Conservation (phyloP, 108 stramenopile genomes). For the Cyclotella choctawhatcheeana region DNA sequence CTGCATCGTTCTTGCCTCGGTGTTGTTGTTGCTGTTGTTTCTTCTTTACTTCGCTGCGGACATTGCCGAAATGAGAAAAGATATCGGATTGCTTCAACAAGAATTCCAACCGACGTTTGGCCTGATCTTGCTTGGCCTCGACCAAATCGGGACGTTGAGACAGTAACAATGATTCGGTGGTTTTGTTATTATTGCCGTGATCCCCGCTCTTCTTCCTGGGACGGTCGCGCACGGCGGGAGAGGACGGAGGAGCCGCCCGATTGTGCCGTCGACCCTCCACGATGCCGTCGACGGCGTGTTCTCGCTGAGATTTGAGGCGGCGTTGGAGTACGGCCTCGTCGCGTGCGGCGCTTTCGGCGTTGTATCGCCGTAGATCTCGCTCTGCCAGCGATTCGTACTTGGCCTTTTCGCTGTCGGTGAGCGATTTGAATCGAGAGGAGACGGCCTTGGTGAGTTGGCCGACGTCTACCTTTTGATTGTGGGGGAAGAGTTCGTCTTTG, state of each 20-base stretch:
- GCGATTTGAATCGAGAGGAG: conserved; percentile 65
- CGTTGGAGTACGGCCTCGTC: conserved; percentile 63
- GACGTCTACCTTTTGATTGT: conserved; percentile 56
- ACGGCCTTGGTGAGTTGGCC: conserved; percentile 62
- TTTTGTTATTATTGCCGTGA: conserved; percentile 75
- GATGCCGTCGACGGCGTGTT: conserved; percentile 46
- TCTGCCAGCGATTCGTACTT: conserved; percentile 66
- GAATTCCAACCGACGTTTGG: conserved; percentile 91
- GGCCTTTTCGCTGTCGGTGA: conserved; percentile 39
- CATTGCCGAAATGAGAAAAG: conserved; percentile 94
- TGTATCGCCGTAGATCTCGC: conserved; percentile 62
- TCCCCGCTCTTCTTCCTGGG: conserved; percentile 69
- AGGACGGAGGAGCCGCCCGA: neutral
- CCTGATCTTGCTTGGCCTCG: conserved; percentile 73
- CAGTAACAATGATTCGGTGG: conserved; percentile 69
- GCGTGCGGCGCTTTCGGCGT: conserved; percentile 73
- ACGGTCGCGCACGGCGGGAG: conserved; percentile 30
- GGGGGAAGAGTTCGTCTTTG: conserved; percentile 47
- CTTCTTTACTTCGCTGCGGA: conserved; percentile 61
- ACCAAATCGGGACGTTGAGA: conserved; percentile 61
- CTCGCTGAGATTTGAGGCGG: conserved; percentile 14
- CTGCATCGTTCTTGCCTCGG: neutral
- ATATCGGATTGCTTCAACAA: conserved; percentile 96
- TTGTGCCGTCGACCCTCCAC: conserved; percentile 46
- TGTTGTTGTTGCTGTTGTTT: conserved; percentile 18